phyloP scores from a whole-genome alignment of 352 stramenopile species.

The Phytophthora cryptogea region DNA sequence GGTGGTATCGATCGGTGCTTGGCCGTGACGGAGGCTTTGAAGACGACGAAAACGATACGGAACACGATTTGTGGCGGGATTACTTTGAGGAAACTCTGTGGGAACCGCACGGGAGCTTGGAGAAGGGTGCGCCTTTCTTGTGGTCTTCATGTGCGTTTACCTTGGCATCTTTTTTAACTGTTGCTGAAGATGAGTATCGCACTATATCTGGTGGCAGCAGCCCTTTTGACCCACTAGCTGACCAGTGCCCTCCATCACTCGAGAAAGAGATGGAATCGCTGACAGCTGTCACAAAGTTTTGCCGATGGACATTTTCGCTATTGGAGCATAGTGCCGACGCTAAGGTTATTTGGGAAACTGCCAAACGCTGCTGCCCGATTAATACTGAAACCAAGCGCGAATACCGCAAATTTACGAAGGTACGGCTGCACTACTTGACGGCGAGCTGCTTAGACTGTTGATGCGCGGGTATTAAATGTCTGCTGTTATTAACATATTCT shows the following conservation, averaged over 20 bases:
- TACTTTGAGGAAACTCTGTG: constrained; percentile 90
- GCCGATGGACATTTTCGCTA: constrained; percentile 86
- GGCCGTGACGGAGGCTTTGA: constrained; percentile 63
- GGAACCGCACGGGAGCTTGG: constrained; percentile 84
- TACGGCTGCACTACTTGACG: constrained; percentile 20
- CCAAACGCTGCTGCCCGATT: constrained; percentile 85
- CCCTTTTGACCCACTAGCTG: constrained; percentile 58
- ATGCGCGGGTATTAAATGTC: constrained; percentile 1
- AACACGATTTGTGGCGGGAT: constrained; percentile 82
- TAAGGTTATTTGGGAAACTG: constrained; percentile 89
- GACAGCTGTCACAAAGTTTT: constrained; percentile 82
- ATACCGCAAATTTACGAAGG: constrained; percentile 89
- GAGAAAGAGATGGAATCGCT: constrained; percentile 87
- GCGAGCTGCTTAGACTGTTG: background rate
- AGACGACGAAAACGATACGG: constrained; percentile 52
- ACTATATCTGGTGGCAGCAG: constrained; percentile 16
- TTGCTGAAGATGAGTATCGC: constrained; percentile 65
- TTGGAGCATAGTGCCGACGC: constrained; percentile 84
- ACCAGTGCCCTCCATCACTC: constrained; percentile 63
- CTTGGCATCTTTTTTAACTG: constrained; percentile 72
- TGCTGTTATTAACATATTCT: background rate
- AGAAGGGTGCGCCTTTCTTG: constrained; percentile 85
- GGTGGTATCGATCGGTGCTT: constrained; percentile 75
- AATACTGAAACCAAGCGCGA: constrained; percentile 87
- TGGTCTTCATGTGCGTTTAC: constrained; percentile 87